These are phyloP conservation scores for Trichoderma polysporum DNA, from an alignment of 2,329 filamentous ascomycete genomes.

Conservation along the genomic window DNA sequence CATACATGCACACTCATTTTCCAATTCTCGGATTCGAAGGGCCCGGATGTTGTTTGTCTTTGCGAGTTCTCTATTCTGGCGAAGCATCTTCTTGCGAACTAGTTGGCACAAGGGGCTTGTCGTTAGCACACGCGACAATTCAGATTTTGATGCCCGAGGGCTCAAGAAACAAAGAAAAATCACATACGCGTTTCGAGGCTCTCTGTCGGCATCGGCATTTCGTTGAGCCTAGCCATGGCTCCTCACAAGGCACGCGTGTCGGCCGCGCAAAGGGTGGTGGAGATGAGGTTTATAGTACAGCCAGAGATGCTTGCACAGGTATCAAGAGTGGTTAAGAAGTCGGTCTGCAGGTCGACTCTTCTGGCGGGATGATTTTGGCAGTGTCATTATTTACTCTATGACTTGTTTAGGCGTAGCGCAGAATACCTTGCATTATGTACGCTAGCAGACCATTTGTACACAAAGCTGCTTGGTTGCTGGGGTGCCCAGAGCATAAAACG, in stretches of 20 bases:
- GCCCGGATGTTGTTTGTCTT: slow-evolving; percentile 76
- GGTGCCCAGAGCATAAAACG: slow-evolving; percentile 22
- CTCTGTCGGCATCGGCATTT: slow-evolving; percentile 66
- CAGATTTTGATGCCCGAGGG: slow-evolving; percentile 16
- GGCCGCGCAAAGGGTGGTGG: not conserved
- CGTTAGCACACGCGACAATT: slow-evolving; percentile 11
- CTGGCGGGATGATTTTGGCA: slow-evolving; percentile 25
- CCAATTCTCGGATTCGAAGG: slow-evolving; percentile 71
- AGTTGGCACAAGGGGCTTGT: slow-evolving; percentile 19
- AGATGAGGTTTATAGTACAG: not conserved
- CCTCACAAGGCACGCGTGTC: slow-evolving; percentile 41
- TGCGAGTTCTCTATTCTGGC: slow-evolving; percentile 82
- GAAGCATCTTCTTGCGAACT: slow-evolving; percentile 78
- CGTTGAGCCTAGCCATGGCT: slow-evolving; percentile 77
- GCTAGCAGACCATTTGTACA: not conserved
- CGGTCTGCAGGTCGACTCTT: slow-evolving; percentile 13
- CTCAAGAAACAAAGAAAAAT: not conserved
- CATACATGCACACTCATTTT: slow-evolving; percentile 71
- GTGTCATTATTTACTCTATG: slow-evolving; percentile 38
- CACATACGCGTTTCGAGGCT: slow-evolving; percentile 69
- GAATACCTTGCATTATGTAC: not conserved
- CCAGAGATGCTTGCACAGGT: not conserved
- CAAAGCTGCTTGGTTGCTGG: slow-evolving; percentile 32
- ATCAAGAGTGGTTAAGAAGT: slow-evolving; percentile 10
- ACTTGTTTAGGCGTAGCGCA: slow-evolving; percentile 31